Evolutionary conservation across 2,329 filamentous ascomycete genomes (phyloP), one percentile per base, ranked within the genome.

Genomic region (Ascochyta pisi): DNA sequence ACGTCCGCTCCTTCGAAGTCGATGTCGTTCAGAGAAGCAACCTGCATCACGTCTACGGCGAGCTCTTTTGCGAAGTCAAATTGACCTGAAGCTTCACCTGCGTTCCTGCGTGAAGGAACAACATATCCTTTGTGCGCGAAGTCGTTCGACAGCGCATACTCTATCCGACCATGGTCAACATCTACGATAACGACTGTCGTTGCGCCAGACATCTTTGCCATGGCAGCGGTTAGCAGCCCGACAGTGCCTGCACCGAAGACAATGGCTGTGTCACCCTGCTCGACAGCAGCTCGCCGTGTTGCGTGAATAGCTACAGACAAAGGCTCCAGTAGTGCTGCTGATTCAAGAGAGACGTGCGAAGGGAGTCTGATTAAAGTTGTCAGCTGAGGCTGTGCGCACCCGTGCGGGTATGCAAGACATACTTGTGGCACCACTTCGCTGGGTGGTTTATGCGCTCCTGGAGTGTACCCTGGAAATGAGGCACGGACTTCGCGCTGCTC

Each of bases 231-330:
- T 50, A 78, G 63, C 23, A 78, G 61, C 10, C 76, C 76, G 49
- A 78, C 74, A 3, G 92, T 91, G 0, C 92, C 92, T 3, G 91
- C 91, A 41, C 92, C 92, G 80, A 96, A 94, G 22, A 96, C 87
- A 3, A 96, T 88, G 15, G 92, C 90, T 6, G 84, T 86, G 70
- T 92, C 85, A 8, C 91, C 91, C 1, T 91, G 90, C 61, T 82
- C 82, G 60, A 96, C 82, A 24, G 78, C 77, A 2, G 89, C 91
- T 78, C 93, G 90, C 66, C 86, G 86, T 57, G 88, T 87, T 64
- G 95, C 91, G 79, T 96, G 92, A 29, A 96, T 92, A 13, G 89
- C 92, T 26, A 96, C 92, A 42, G 89, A 87, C 34, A 96, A 85
- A 3, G 92, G 92, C 54, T 78, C 76, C 7, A 78, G 54, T 19